Percentiles rank a stretch among this genome's conserved stretches.
phyloP scores from a whole-genome alignment of 306 rosid genomes.

The Mimosa pudica region DNA sequence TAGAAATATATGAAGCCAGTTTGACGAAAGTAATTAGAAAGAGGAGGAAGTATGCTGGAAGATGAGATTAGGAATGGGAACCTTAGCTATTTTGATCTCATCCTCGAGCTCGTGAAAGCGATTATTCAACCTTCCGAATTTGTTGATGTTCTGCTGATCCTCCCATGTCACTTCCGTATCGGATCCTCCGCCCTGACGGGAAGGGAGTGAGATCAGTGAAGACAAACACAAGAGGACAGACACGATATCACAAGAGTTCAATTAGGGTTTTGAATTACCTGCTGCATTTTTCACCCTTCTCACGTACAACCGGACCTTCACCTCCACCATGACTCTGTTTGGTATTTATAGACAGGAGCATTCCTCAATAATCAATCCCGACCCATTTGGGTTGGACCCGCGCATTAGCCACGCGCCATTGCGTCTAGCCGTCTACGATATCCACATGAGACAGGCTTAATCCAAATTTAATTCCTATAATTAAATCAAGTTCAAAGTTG shows the following conservation, averaged over 20 bases:
- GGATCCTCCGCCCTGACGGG: conserved; percentile 71
- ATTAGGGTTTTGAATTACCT: conserved; percentile 51
- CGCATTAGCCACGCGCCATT: too few species aligned
- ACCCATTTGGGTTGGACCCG: too few species aligned
- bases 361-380: not conserved
- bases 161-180: conserved; percentile 79
- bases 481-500: too few species aligned
- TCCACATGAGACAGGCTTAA: too few species aligned
- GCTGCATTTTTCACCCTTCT: conserved; percentile 46
- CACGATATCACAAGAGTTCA: not conserved
- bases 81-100: conserved; percentile 83
- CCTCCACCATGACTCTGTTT: too few species aligned
- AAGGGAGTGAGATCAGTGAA: not conserved
- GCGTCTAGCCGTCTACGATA: too few species aligned
- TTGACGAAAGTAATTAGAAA: not conserved
- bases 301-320: not conserved
- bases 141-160: conserved; percentile 77
- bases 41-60: not conserved
- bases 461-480: too few species aligned
- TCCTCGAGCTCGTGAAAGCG: conserved; percentile 94
- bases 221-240: not conserved
- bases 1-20: not conserved
- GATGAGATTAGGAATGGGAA: conserved; percentile 10
- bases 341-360: not conserved
- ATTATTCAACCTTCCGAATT: conserved; percentile 83